Conservation (phyloP, 139 green algal genomes). For the Chlamydomonas schloesseri region DNA sequence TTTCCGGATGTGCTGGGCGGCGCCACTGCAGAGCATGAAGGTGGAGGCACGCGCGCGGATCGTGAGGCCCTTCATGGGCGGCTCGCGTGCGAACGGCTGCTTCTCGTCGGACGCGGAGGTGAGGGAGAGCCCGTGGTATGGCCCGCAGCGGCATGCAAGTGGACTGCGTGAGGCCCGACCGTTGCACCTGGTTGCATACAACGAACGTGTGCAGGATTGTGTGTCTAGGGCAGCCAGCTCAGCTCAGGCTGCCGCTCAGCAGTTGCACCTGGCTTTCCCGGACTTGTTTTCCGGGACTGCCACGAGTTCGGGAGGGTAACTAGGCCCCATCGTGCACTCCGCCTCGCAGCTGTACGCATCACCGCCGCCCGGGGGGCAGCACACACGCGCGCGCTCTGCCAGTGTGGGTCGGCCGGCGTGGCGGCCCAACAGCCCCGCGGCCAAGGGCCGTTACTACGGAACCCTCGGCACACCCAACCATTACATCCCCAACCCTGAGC, state of each 20-base stretch:
- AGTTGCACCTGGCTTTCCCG: no score
- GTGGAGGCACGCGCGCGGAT: constrained; percentile 39
- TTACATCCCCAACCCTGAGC: constrained; percentile 29
- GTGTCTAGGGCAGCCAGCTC: neutral
- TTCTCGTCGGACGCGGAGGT: constrained; percentile 21
- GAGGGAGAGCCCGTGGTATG: neutral
- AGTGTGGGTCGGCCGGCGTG: constrained; percentile 3
- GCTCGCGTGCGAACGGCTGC: neutral
- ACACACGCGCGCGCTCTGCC: neutral
- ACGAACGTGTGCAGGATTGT: no score
- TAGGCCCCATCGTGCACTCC: no score
- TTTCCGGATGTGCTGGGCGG: no score
- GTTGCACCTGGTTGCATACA: no score
- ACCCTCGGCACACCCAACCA: neutral
- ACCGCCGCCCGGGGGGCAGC: neutral
- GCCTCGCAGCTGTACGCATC: constrained; percentile 18
- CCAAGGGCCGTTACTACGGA: constrained; percentile 19
- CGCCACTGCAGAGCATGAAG: constrained; percentile 33
- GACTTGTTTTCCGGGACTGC: no score
- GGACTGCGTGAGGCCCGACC: no score
- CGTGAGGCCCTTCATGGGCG: constrained; percentile 33
- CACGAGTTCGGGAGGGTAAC: no score
- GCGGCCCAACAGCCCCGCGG: constrained; percentile 28
- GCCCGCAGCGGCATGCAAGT: no score
- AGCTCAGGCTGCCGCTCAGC: no score